A percentile compares a stretch with the other conserved stretches of the same genome.
These are phyloP conservation scores for Solanum hybrid DNA, from an alignment of 305 asterid species.

Conservation along the genomic window DNA sequence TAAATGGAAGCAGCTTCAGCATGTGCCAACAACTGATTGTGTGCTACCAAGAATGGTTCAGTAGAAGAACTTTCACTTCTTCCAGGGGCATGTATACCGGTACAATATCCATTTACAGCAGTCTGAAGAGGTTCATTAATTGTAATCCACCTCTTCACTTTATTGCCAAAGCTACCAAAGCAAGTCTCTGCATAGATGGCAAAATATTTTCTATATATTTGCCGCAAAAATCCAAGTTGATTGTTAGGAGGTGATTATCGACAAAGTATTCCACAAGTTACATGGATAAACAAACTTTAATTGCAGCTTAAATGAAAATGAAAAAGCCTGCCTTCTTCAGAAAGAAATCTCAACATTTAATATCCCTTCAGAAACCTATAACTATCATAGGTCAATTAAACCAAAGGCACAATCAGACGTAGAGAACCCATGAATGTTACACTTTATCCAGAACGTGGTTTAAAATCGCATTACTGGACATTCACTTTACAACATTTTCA, in stretches of 20 bases:
- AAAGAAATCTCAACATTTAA: neutral
- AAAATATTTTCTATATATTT: conserved; percentile 41
- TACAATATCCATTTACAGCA: conserved; percentile 45
- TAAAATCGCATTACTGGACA: neutral
- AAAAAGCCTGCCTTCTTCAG: neutral
- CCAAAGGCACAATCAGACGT: neutral
- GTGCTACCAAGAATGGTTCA: conserved; percentile 45
- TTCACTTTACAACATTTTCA: neutral
- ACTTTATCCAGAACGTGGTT: neutral
- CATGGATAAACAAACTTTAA: neutral
- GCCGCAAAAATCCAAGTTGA: conserved; percentile 21
- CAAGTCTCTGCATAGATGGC: conserved; percentile 53
- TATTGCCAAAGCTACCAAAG: conserved; percentile 47
- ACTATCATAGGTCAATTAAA: neutral
- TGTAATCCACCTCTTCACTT: conserved; percentile 56
- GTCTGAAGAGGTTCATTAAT: conserved; percentile 56
- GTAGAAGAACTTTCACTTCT: conserved; percentile 26
- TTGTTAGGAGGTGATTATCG: neutral
- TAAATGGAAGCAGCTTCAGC: conserved; percentile 40
- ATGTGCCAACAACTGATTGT: conserved; percentile 50
- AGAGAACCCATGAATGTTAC: neutral
- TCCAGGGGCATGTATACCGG: conserved; percentile 49
- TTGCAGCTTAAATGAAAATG: neutral
- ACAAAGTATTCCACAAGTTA: neutral
- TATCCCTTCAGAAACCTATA: neutral